A percentile compares a stretch with the other conserved stretches of the same genome.
Conservation (phyloP, 2,329 filamentous ascomycete genomes). For the Davidsoniella virescens region DNA sequence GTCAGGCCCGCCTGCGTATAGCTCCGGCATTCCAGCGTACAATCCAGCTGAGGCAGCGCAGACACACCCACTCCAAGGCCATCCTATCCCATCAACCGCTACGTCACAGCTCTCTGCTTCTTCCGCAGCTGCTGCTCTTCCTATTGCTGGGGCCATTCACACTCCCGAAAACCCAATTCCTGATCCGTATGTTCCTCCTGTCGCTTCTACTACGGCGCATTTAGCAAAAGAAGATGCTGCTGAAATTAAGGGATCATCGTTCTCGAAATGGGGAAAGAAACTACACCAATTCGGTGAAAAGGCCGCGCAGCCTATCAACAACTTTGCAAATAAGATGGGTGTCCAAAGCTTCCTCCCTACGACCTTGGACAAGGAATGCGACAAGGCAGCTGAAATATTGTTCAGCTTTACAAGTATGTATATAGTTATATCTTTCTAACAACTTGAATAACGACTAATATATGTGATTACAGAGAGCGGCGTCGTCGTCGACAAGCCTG, state of each 20-base stretch:
- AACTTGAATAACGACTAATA: background rate
- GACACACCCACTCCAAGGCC: background rate
- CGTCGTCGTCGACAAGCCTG: constrained; percentile 34
- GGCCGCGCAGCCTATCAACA: constrained; percentile 48
- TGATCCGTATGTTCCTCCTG: background rate
- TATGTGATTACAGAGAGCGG: constrained; percentile 18
- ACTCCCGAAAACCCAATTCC: background rate
- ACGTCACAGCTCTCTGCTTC: background rate
- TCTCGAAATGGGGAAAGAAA: constrained; percentile 11
- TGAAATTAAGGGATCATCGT: background rate
- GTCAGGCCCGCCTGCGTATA: background rate
- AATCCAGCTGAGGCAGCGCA: constrained; percentile 4
- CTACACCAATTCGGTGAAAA: constrained; percentile 13
- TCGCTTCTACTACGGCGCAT: background rate
- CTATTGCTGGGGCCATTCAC: background rate
- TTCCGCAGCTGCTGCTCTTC: background rate
- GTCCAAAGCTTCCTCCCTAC: constrained; percentile 73
- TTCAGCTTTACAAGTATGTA: constrained; percentile 70
- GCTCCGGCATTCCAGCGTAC: constrained; percentile 3
- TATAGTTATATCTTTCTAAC: constrained; percentile 12
- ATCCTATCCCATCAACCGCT: background rate
- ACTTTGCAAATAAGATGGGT: constrained; percentile 67
- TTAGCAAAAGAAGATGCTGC: background rate
- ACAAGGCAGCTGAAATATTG: constrained; percentile 76
- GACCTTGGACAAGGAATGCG: constrained; percentile 72